phyloP scores from a whole-genome alignment of 2,329 filamentous ascomycete species.

The Mycosphaerelloides madeirae region DNA sequence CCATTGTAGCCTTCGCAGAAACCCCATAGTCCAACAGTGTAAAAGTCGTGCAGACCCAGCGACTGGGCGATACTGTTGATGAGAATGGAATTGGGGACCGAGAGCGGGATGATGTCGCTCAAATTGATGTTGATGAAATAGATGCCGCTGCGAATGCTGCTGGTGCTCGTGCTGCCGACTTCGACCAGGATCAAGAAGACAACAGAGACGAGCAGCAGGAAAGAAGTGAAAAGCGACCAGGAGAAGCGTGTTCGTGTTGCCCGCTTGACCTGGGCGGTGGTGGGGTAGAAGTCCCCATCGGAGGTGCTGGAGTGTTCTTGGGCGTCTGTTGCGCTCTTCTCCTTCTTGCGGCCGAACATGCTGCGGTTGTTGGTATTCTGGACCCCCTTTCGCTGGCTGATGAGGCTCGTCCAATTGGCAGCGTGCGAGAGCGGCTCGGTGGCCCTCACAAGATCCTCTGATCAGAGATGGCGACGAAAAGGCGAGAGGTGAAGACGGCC shows the following conservation, averaged over 20 bases:
- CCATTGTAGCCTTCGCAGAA: constrained; percentile 82
- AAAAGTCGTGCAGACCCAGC: constrained; percentile 88
- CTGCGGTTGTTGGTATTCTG: too few species aligned
- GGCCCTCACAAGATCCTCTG: not conserved
- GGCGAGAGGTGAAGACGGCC: not conserved
- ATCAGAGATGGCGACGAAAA: constrained; percentile 1
- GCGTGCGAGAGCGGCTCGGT: not conserved
- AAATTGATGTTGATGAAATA: constrained; percentile 85
- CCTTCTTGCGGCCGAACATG: constrained; percentile 31
- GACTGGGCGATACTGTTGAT: constrained; percentile 85
- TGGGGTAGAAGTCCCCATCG: constrained; percentile 26
- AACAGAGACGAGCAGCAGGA: constrained; percentile 68
- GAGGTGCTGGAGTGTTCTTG: constrained; percentile 14
- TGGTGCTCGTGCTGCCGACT: constrained; percentile 64
- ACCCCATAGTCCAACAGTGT: constrained; percentile 86
- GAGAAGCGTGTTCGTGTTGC: constrained; percentile 52
- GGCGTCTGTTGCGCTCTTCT: constrained; percentile 5
- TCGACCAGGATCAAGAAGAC: constrained; percentile 78
- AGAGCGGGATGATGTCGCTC: constrained; percentile 70
- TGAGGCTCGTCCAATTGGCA: not conserved
- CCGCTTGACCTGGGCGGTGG: constrained; percentile 40
- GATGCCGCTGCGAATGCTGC: constrained; percentile 61
- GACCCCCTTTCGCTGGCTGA: too few species aligned
- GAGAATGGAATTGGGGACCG: constrained; percentile 65
- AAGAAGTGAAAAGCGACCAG: constrained; percentile 60